A percentile compares a stretch with the other conserved stretches of the same genome.
These are phyloP conservation scores for Anthoceros angustus DNA, from an alignment of 225 moss, liverwort and hornwort species.

Conservation along the genomic window DNA sequence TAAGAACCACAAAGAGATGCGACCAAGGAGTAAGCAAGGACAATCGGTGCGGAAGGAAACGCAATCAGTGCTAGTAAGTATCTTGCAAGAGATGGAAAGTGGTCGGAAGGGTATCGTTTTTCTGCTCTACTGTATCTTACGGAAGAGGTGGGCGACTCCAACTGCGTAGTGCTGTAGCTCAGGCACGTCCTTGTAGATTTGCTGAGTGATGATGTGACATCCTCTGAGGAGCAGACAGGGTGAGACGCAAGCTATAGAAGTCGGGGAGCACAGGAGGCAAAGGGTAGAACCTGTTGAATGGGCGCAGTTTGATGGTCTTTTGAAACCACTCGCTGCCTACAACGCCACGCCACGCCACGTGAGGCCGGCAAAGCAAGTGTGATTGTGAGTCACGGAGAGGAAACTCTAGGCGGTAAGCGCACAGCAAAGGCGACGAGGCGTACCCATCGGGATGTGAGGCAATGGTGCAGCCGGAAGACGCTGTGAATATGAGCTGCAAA, in stretches of 20 bases:
- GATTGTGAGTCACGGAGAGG: no score
- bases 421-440: no score
- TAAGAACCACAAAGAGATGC: background rate
- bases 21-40: no score
- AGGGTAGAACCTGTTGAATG: constrained; percentile 48
- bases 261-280: background rate
- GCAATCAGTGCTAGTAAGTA: no score
- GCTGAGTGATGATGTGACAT: constrained; percentile 83
- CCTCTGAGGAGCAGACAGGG: constrained; percentile 36
- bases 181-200: constrained; percentile 63
- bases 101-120: no score
- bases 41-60: no score
- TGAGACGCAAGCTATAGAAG: background rate
- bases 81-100: no score
- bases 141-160: constrained; percentile 82
- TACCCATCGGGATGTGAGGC: no score
- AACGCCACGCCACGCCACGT: constrained; percentile 52
- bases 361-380: background rate
- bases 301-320: constrained; percentile 61
- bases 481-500: no score
- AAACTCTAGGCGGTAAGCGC: no score
- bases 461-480: no score
- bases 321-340: constrained; percentile 74
- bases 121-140: no score
- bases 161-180: constrained; percentile 73